These are phyloP conservation scores for Botrytis pseudocinerea DNA, from an alignment of 2,329 filamentous ascomycete genomes.

Conservation along the genomic window DNA sequence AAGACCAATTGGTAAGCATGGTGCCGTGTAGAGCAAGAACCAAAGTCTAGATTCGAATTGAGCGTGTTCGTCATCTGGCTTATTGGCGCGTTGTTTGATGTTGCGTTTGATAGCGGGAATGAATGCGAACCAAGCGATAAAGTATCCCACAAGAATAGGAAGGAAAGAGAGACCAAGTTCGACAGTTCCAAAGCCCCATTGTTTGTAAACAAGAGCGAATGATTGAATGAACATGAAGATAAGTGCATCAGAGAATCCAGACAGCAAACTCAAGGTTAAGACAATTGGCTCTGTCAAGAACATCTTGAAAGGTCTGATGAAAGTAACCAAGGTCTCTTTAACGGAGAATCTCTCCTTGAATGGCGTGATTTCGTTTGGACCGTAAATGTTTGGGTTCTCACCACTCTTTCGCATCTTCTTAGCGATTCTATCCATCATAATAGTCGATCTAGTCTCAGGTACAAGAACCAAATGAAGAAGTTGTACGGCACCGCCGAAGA, in stretches of 20 bases:
- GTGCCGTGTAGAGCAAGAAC: conserved; percentile 63
- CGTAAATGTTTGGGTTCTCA: conserved; percentile 58
- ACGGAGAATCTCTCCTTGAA: conserved; percentile 59
- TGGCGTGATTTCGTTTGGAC: conserved; percentile 69
- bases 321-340: conserved; percentile 57
- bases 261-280: conserved; percentile 66
- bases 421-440: conserved; percentile 77
- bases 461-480: conserved; percentile 66
- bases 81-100: conserved; percentile 50
- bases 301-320: conserved; percentile 69
- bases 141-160: conserved; percentile 66
- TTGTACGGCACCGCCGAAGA: conserved; percentile 72
- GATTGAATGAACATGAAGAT: conserved; percentile 79
- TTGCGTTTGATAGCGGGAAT: conserved; percentile 58
- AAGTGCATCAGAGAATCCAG: conserved; percentile 71
- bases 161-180: conserved; percentile 62
- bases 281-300: conserved; percentile 76
- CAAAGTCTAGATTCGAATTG: conserved; percentile 70
- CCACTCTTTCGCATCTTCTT: conserved; percentile 68
- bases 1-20: conserved; percentile 64
- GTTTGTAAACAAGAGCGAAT: conserved; percentile 65
- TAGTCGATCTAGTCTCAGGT: conserved; percentile 74
- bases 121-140: conserved; percentile 61
- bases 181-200: conserved; percentile 63
- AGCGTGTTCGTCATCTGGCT: conserved; percentile 56